Evolutionary conservation across 2,329 filamentous ascomycete species (phyloP).

Genomic region (Grosmannia penicillata): DNA sequence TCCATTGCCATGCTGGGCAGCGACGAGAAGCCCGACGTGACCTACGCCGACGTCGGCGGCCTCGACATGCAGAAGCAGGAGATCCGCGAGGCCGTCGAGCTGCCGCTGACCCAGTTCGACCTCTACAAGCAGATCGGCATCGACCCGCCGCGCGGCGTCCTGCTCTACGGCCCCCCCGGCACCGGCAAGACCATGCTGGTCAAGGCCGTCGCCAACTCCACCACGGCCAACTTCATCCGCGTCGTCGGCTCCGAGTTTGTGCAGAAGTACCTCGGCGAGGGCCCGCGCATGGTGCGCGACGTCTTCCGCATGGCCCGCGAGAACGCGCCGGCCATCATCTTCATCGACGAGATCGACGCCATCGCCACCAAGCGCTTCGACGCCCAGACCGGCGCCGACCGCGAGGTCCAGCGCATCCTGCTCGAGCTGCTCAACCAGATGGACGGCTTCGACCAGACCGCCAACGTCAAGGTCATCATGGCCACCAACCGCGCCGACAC

Average conservation of each 20-base stretch:
- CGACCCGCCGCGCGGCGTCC: slow-evolving; percentile 87
- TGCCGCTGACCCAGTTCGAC: slow-evolving; percentile 94
- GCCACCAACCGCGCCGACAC: slow-evolving; percentile 97
- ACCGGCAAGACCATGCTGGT: slow-evolving; percentile 96
- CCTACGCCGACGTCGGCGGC: slow-evolving; percentile 93
- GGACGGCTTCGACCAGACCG: slow-evolving; percentile 98
- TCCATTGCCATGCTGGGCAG: slow-evolving; percentile 96
- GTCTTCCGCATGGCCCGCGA: slow-evolving; percentile 98
- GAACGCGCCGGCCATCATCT: slow-evolving; percentile 96
- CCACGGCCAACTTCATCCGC: slow-evolving; percentile 94
- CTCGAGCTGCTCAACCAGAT: slow-evolving; percentile 97
- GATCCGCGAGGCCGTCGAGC: slow-evolving; percentile 92
- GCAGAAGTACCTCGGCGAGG: slow-evolving; percentile 96
- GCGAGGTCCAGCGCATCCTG: slow-evolving; percentile 96
- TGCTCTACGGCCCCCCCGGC: slow-evolving; percentile 90
- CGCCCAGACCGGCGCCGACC: slow-evolving; percentile 91
- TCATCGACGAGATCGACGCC: slow-evolving; percentile 98
- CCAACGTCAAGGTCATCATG: slow-evolving; percentile 99
- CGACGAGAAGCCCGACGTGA: slow-evolving; percentile 96
- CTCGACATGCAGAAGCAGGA: slow-evolving; percentile 99
- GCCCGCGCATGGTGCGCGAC: slow-evolving; percentile 95
- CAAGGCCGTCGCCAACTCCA: slow-evolving; percentile 96
- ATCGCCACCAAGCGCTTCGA: slow-evolving; percentile 99
- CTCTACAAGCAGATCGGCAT: slow-evolving; percentile 99
- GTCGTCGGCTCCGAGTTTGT: slow-evolving; percentile 98